A percentile compares a stretch with the other conserved stretches of the same genome.
Evolutionary conservation across 768 basidiomycete genomes (phyloP).

Genomic region (Rhodotorula diobovata): DNA sequence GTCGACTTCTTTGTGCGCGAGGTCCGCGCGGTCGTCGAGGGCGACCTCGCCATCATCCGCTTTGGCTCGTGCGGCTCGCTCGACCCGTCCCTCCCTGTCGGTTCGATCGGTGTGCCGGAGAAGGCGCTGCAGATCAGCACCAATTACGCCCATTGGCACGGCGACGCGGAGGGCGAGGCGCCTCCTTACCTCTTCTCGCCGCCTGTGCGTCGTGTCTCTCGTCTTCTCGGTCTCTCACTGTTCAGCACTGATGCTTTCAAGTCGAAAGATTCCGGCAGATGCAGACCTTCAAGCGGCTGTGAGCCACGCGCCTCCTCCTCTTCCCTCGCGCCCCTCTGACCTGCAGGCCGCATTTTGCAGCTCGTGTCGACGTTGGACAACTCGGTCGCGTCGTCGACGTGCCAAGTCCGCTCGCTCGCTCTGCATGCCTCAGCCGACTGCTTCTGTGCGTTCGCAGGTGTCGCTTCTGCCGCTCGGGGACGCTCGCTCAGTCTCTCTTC

Average conservation of each 20-base stretch:
- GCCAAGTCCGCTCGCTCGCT: conserved; percentile 50
- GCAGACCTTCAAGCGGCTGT: conserved; percentile 55
- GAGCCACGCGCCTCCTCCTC: conserved; percentile 40
- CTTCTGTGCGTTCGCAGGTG: conserved; percentile 46
- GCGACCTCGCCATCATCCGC: conserved; percentile 59
- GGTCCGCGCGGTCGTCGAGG: conserved; percentile 65
- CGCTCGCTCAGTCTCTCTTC: too few species aligned
- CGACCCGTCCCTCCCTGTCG: conserved; percentile 61
- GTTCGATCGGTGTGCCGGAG: conserved; percentile 67
- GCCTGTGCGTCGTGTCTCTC: not conserved
- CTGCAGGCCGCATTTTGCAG: too few species aligned
- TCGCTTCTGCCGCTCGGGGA: not conserved
- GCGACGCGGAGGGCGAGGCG: conserved; percentile 47
- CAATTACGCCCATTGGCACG: conserved; percentile 69
- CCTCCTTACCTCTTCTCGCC: conserved; percentile 58
- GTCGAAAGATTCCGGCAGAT: conserved; percentile 57
- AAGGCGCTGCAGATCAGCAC: conserved; percentile 64
- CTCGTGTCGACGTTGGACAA: not conserved
- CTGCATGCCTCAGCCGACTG: conserved; percentile 80
- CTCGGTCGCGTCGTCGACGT: conserved; percentile 45
- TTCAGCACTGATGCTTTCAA: too few species aligned
- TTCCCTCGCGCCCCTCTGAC: too few species aligned
- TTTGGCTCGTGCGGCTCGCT: conserved; percentile 77
- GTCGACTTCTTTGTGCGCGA: conserved; percentile 83
- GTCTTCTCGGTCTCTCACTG: not conserved